A percentile compares a stretch with the other conserved stretches of the same genome.
Evolutionary conservation across 108 stramenopile genomes (phyloP).

Genomic region (Heterococcus sp.): DNA sequence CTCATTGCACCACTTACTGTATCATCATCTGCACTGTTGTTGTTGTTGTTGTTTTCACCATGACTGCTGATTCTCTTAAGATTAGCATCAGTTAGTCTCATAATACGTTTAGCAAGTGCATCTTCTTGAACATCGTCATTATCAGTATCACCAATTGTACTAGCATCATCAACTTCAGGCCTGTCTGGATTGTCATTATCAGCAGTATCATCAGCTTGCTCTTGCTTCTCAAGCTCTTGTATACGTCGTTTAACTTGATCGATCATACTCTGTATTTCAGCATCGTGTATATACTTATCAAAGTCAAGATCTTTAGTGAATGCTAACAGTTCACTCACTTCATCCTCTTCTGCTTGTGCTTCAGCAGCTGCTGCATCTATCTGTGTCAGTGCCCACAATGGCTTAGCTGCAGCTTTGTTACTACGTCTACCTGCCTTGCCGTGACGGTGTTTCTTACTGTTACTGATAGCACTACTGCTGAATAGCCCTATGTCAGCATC

Average conservation of each 20-base stretch:
- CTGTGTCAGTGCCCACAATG: slow-evolving; percentile 73
- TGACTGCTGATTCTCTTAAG: neutral
- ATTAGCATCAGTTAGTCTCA: neutral
- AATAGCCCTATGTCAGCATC: too few relatives aligned
- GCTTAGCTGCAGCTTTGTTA: neutral
- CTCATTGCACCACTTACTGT: slow-evolving; percentile 6
- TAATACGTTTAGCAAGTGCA: neutral
- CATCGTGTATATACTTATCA: slow-evolving; percentile 71
- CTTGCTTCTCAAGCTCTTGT: neutral
- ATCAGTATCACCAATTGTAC: neutral
- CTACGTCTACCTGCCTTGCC: too few relatives aligned
- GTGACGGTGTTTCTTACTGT: neutral
- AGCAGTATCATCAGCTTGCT: too few relatives aligned
- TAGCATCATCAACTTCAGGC: neutral
- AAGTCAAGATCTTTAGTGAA: slow-evolving; percentile 72
- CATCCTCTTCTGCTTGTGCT: slow-evolving; percentile 47
- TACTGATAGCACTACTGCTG: too few relatives aligned
- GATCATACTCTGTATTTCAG: slow-evolving; percentile 65
- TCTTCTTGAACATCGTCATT: neutral
- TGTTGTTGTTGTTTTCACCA: neutral
- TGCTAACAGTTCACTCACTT: slow-evolving; percentile 69
- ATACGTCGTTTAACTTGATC: slow-evolving; percentile 47
- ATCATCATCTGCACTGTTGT: slow-evolving; percentile 26
- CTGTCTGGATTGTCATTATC: too few relatives aligned
- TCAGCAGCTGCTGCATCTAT: slow-evolving; percentile 45